Evolutionary conservation across 163 green algal genomes (phyloP), one percentile per base, ranked within the genome.

Genomic region (Coccomyxa subellipsoidea): DNA sequence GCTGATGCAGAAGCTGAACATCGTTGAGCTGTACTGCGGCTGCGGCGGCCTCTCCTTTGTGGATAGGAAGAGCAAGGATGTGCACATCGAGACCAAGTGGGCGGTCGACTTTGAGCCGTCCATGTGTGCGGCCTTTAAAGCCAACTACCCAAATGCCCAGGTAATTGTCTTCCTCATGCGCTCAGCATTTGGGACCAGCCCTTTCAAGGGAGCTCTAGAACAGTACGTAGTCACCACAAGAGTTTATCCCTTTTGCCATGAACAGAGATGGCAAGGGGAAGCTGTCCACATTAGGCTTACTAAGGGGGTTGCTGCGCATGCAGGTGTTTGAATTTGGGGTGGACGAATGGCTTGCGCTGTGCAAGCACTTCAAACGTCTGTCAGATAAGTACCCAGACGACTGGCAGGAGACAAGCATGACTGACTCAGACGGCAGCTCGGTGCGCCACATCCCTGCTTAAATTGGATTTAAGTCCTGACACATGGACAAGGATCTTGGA

Each of bases 271-370:
- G 66, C 66, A 36, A 25, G 23, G 8, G 18, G 8, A 8, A 31
- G 23, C 66, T 75, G 66, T 25, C 25, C 66, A 35, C 7, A 25
- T 25, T 31, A 75, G 18, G 25, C 27, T 75, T 75, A 8, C 25
- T 12, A 12, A 34, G 32, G 27, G 31, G 32, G 2, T 38, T 77
- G 70, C 70, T 39, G 31, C 2, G 31, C 18, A 31, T 38, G 70
- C 80, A 90, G 86, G 84, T 85, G 38, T 73, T 81, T 31, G 76
- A 32, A 38, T 87, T 80, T 10, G 87, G 87, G 34, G 80, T 84
- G 0, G 87, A 90, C 70, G 87, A 91, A 72, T 82, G 37, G n/a
- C 79, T 91, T 39, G 70, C 71, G 37, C 80, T 91, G 23, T 86
- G 70, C 84, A 85, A 89, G 76, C 66, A 85, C 32, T 54, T 81